phyloP scores from a whole-genome alignment of 176 grass and related monocot genomes.

The Alloteropsis semialata region DNA sequence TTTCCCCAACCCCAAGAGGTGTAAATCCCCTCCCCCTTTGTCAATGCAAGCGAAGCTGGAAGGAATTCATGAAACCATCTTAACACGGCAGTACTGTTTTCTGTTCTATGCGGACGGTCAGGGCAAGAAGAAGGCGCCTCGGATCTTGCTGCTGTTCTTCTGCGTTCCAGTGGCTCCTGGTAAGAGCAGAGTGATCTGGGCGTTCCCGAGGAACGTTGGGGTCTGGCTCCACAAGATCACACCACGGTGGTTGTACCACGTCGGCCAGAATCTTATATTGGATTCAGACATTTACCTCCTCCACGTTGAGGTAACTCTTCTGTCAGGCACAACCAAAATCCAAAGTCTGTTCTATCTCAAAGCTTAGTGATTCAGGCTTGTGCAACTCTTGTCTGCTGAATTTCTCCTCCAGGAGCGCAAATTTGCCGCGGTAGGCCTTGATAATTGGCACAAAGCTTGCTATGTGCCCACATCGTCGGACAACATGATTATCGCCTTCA shows the following conservation, averaged over 20 bases:
- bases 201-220: conserved; percentile 53
- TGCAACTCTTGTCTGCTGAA: not conserved
- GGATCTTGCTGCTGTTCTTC: conserved; percentile 55
- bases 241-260: conserved; percentile 73
- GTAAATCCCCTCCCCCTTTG: not conserved
- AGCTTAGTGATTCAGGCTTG: not conserved
- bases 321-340: not conserved
- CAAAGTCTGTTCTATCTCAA: not conserved
- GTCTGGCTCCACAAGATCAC: conserved; percentile 59
- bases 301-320: conserved; percentile 59
- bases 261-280: conserved; percentile 57
- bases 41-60: not conserved
- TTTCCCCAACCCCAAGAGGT: not conserved
- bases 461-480: conserved; percentile 84
- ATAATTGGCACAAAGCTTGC: conserved; percentile 70
- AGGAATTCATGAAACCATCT: not conserved
- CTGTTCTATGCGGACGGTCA: not conserved
- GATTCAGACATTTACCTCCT: conserved; percentile 92
- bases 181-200: conserved; percentile 67
- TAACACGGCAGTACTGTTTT: not conserved
- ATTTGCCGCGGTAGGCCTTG: conserved; percentile 37
- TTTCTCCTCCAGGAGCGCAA: conserved; percentile 58
- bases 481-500: conserved; percentile 72
- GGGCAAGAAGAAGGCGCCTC: conserved; percentile 26
- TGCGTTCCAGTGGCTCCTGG: conserved; percentile 77